Conservation (phyloP, 2,329 filamentous ascomycete species). For the Cladosporium sphaerospermum region DNA sequence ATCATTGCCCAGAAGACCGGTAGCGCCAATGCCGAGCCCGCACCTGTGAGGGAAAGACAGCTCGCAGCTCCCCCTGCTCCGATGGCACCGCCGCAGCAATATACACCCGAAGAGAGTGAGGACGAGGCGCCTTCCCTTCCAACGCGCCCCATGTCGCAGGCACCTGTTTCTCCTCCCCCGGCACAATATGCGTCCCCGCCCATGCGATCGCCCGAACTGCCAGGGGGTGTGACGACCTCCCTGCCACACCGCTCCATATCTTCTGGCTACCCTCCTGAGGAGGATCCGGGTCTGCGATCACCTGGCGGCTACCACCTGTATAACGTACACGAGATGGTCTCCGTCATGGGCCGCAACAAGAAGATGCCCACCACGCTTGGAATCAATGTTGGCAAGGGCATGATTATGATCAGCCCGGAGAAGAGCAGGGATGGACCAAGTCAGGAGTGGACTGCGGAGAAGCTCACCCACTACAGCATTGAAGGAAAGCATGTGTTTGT, state of each 20-base stretch:
- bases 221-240: constrained; percentile 44
- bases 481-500: constrained; percentile 98
- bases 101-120: constrained; percentile 63
- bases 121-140: constrained; percentile 61
- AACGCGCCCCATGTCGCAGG: constrained; percentile 53
- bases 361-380: constrained; percentile 97
- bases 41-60: constrained; percentile 21
- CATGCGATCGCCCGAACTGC: constrained; percentile 31
- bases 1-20: constrained; percentile 46
- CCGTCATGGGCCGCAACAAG: constrained; percentile 93
- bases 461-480: constrained; percentile 93
- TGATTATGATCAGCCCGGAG: constrained; percentile 86
- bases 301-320: constrained; percentile 88
- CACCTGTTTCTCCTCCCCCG: constrained; percentile 36
- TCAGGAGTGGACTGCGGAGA: constrained; percentile 90
- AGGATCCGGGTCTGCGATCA: constrained; percentile 33
- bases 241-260: constrained; percentile 47
- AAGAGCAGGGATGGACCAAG: constrained; percentile 74
- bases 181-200: constrained; percentile 32
- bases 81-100: constrained; percentile 46
- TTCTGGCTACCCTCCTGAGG: constrained; percentile 14
- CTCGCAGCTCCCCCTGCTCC: constrained; percentile 49
- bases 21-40: constrained; percentile 20
- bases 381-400: constrained; percentile 82
- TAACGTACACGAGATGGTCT: constrained; percentile 95